Base-by-base conservation (phyloP, 2,329 filamentous ascomycete species). In the Drechmeria coniospora region DNA sequence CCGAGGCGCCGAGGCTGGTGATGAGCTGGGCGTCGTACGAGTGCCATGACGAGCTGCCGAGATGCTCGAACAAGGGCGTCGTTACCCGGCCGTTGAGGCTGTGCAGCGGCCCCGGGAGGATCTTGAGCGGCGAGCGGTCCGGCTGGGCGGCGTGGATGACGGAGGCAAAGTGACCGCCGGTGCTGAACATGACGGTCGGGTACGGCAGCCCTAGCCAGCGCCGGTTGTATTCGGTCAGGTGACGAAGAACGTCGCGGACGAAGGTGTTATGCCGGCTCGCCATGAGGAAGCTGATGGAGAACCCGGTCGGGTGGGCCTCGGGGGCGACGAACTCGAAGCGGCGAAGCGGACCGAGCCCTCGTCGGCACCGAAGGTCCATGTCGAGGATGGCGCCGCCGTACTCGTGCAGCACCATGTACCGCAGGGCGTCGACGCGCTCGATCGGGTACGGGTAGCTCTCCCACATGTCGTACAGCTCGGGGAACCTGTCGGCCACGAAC, bases 341-440 rank as follows among this genome's bases (percentile, higher is more conserved):
- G 6, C 52, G 44, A 13, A 58, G 37, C 3, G 54, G 54, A 2
- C 53, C 53, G 5, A 57, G 38, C 3, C 48, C 50, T n/a, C 53
- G 45, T 28, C 44, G 44, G 35, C 54, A 58, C 15, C 50, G 42
- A 10, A 58, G 45, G 27, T 40, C 38, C 38, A 40, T 40, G 23
- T 40, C 38, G 23, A 40, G 33, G 10, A 40, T 36, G 3, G 38
- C 38, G 25, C 38, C 38, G 49, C 54, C 43, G 50, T 51, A 39
- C 50, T 53, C 36, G 23, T 38, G 38, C 11, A 40, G 25, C 5
- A 53, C 39, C 41, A 53, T 47, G 53, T 81, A 82, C 26, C 76
- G 63, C 35, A 81, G 75, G 8, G 74, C 61, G 42, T 81, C 75
- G 23, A 75, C 74, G 33, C 74, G 68, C 49, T 80, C 73, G 29